Percentiles rank a stretch among this genome's conserved stretches.
Conservation (phyloP, 2,329 filamentous ascomycete species). For the Hypomyces perniciosus region DNA sequence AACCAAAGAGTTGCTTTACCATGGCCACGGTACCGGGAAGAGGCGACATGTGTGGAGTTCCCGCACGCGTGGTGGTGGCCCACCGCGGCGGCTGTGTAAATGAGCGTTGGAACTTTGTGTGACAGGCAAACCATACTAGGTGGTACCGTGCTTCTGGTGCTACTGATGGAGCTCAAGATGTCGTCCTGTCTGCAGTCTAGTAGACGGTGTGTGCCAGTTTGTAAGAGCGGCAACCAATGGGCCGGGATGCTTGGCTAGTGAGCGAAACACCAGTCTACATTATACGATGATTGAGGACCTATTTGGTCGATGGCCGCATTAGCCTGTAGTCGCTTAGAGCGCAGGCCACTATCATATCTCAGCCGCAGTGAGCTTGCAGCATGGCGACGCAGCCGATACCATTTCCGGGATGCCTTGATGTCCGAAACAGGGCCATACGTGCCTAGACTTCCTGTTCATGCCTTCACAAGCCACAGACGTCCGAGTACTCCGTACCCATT, state of each 20-base stretch:
- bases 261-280: constrained; percentile 14
- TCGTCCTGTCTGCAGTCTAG: constrained; percentile 5
- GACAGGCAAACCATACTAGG: background rate
- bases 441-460: too few species aligned
- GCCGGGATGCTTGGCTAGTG: constrained; percentile 18
- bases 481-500: too few species aligned
- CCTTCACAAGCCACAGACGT: too few species aligned
- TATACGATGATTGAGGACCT: constrained; percentile 12
- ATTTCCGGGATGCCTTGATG: too few species aligned
- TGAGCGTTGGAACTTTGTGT: background rate
- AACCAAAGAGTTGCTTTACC: background rate
- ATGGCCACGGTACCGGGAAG: background rate
- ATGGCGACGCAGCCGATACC: too few species aligned
- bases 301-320: background rate
- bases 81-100: background rate
- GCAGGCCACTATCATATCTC: background rate
- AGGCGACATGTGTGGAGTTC: background rate
- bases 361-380: too few species aligned
- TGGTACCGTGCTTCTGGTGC: constrained; percentile 8
- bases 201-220: constrained; percentile 15
- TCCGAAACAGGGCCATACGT: too few species aligned
- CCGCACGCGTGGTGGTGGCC: background rate
- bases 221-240: constrained; percentile 17
- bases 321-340: background rate
- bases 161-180: constrained; percentile 10